Evolutionary conservation across 2,329 filamentous ascomycete species (phyloP).

Genomic region (Penicillium sclerotiorum): DNA sequence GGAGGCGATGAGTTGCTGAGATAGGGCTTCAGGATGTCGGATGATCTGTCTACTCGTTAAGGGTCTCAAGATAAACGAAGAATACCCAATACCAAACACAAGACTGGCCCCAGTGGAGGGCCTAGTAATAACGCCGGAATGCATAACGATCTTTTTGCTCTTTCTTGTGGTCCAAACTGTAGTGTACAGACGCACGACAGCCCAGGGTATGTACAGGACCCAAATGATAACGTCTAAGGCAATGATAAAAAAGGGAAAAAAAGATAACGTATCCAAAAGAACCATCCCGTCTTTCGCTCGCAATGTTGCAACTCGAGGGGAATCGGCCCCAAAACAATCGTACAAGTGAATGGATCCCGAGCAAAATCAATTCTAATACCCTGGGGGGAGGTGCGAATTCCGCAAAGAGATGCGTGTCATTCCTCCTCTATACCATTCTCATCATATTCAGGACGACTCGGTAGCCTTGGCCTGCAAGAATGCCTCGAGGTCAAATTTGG

Average conservation of each 20-base stretch:
- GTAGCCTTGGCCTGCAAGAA: conserved; percentile 67
- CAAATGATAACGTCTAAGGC: conserved; percentile 44
- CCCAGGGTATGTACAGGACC: conserved; percentile 47
- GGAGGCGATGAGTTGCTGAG: neutral
- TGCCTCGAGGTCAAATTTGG: conserved; percentile 92
- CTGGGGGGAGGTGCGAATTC: conserved; percentile 35
- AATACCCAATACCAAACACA: conserved; percentile 6
- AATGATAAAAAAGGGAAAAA: conserved; percentile 28
- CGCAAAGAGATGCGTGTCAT: conserved; percentile 36
- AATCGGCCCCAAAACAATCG: conserved; percentile 47
- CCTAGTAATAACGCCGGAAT: conserved; percentile 29
- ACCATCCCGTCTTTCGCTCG: conserved; percentile 45
- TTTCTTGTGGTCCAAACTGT: conserved; percentile 38
- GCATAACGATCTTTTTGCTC: conserved; percentile 41
- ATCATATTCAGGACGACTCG: conserved; percentile 39
- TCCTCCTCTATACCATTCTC: conserved; percentile 30
- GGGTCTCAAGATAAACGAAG: neutral
- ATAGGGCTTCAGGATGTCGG: neutral
- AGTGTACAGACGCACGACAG: conserved; percentile 43
- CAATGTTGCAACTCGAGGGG: conserved; percentile 43
- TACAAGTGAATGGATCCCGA: conserved; percentile 43
- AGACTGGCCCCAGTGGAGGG: conserved; percentile 1
- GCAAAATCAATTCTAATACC: conserved; percentile 37
- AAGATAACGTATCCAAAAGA: conserved; percentile 36
- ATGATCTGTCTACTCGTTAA: conserved; percentile 7